Base-by-base conservation (phyloP, 1,139 yeast genomes). In the Blastobotrys capitulatus region DNA sequence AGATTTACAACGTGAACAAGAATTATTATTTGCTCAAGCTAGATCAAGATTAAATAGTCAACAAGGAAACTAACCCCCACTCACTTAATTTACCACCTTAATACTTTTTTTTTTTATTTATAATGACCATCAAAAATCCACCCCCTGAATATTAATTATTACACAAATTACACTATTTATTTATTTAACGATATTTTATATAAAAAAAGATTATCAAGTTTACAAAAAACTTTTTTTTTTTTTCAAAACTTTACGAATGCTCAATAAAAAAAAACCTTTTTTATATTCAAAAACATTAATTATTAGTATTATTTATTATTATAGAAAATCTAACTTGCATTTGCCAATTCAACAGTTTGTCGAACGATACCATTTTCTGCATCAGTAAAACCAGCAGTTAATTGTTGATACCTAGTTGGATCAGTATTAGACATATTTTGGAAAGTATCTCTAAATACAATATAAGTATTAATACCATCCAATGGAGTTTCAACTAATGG, bases 1-100 rank as follows among this genome's bases (percentile, higher is more conserved):
- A 65, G 98, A 92, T 65, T 73, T 92, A 52, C 76, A 92, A 62
- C 79, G 80, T 59, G 96, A 92, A 66, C 99, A 92, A 65, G 97
- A 92, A 63, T 95, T 86, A 63, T 73, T 92, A 55, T 90, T 92
- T 69, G 86, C 92, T 59, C 84, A 86, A 63, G 87, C 96, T 29
- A 76, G 97, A 55, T 89, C 88, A 52, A 61, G 66, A 40, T 60
- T 67, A 29, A 62, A 66, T 54, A 64, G 63, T 41, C 56, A 36
- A 31, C 50, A 47, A 29, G 39, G 46, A 29, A 12, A 10, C n/a
- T 29, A 29, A 29, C n/a, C n/a, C n/a, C n/a, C n/a, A n/a, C n/a
- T n/a, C n/a, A n/a, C n/a, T n/a, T n/a, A n/a, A n/a, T n/a, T n/a
- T n/a, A n/a, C n/a, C n/a, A n/a, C n/a, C n/a, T n/a, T n/a, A n/a